Evolutionary conservation across 306 rosid genomes (phyloP).

Genomic region (Senna tora): DNA sequence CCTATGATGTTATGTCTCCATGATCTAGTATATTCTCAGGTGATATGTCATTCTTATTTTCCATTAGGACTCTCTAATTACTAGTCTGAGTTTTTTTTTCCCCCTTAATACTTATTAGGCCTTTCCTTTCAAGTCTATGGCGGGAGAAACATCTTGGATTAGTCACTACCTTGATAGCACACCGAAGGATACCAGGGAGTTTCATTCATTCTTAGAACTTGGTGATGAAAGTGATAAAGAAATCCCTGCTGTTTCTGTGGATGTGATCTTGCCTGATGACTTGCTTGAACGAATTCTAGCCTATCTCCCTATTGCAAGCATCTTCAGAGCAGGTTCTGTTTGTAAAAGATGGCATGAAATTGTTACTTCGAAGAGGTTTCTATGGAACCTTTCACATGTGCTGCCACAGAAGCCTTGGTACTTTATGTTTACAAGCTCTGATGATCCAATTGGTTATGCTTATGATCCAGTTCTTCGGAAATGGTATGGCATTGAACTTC

Average conservation of each 20-base stretch:
- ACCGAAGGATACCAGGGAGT: conserved; percentile 49
- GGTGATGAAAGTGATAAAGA: conserved; percentile 69
- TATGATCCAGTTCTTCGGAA: conserved; percentile 79
- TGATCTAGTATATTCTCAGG: conserved; percentile 25
- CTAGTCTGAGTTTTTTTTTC: background rate
- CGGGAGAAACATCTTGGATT: conserved; percentile 81
- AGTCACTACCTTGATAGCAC: conserved; percentile 55
- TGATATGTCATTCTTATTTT: conserved; percentile 28
- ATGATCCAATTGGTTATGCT: conserved; percentile 74
- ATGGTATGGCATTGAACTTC: conserved; percentile 88
- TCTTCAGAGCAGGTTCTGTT: conserved; percentile 80
- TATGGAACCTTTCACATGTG: conserved; percentile 62
- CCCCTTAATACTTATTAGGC: conserved; percentile 37
- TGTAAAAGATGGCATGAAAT: conserved; percentile 86
- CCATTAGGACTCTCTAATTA: conserved; percentile 18
- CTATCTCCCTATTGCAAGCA: conserved; percentile 82
- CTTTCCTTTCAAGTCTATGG: conserved; percentile 56
- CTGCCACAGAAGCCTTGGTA: conserved; percentile 90
- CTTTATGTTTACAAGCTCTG: conserved; percentile 84
- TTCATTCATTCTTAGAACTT: conserved; percentile 58
- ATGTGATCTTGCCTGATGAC: conserved; percentile 76
- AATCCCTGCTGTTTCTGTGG: conserved; percentile 55
- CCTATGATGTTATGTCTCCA: background rate
- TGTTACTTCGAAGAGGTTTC: conserved; percentile 67
- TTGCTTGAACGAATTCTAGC: conserved; percentile 85